Base-by-base conservation (phyloP, 169 alveolate species). In the Plasmodium adleri region DNA sequence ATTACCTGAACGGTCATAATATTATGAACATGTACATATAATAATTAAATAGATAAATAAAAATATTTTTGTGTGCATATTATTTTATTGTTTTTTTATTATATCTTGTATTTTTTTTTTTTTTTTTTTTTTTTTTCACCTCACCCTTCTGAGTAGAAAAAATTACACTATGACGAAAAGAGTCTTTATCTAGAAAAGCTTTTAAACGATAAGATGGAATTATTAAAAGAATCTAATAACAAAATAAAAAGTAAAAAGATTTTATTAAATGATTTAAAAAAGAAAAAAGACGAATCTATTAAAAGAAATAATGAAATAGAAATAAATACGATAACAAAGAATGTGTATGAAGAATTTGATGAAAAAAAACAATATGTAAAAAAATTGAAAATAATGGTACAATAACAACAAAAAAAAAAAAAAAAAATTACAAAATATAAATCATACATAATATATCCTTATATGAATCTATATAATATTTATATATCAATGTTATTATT, bases 101-200 rank as follows among this genome's bases (percentile, higher is more conserved):
- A 52, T 52, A 52, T 9, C 5, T 52, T 52, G n/a, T 7, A 10
- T 15, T 52, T 13, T 52, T 52, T 13, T 50, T 43, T 62, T 43
- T 43, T 13, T 32, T 54, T 17, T 72, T 39, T 56, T 70, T 70
- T 50, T 45, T 49, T 45, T 10, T 32, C 39, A 0, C 8, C 3
- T 60, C 24, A 54, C 22, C 2, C 9, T 0, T 60, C 10, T 60
- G n/a, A 20, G 7, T 3, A 80, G 90, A 80, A 80, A 66, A 80
- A 80, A 17, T 22, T 80, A 56, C 90, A 80, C 67, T 80, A 67
- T 47, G 90, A 80, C 62, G 90, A 80, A 39, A 80, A 68, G 52
- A 67, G 39, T 8, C 17, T 52, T 9, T 80, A 80, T 28, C 22
- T 80, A 45, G 72, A 80, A n/a, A 67, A 80, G 12, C 2, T 67